A percentile compares a stretch with the other conserved stretches of the same genome.
Evolutionary conservation across 1,284 basidiomycete genomes (phyloP).

Genomic region (Singerocomus rubriflavus): DNA sequence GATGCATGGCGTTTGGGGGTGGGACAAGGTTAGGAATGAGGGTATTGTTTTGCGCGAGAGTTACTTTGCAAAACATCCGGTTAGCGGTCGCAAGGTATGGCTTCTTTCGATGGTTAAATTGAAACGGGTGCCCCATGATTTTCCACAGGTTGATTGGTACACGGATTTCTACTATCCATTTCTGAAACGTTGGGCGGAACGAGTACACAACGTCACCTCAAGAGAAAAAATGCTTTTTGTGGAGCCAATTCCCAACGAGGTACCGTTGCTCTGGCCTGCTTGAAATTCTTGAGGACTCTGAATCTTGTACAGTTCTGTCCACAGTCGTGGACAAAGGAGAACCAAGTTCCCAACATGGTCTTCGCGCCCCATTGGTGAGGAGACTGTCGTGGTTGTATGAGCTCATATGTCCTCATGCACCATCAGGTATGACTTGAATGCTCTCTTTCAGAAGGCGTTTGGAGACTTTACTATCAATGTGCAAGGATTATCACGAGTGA

Average conservation of each 20-base stretch:
- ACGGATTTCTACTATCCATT: conserved; percentile 86
- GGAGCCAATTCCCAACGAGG: conserved; percentile 91
- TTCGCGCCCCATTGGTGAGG: conserved; percentile 87
- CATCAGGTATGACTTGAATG: conserved; percentile 85
- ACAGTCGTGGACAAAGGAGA: conserved; percentile 63
- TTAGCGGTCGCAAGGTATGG: conserved; percentile 54
- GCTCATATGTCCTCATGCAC: neutral
- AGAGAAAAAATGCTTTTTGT: conserved; percentile 71
- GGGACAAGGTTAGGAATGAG: conserved; percentile 67
- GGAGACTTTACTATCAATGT: conserved; percentile 86
- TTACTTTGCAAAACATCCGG: conserved; percentile 78
- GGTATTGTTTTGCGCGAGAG: conserved; percentile 80
- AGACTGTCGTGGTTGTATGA: neutral
- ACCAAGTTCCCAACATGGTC: conserved; percentile 72
- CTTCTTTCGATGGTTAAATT: neutral
- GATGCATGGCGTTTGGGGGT: conserved; percentile 92
- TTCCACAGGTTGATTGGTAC: conserved; percentile 73
- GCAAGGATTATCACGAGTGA: conserved; percentile 79
- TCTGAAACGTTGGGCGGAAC: conserved; percentile 65
- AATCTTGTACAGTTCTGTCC: conserved; percentile 67
- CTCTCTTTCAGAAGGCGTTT: conserved; percentile 79
- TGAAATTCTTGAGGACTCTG: neutral
- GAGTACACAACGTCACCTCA: conserved; percentile 52
- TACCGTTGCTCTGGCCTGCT: conserved; percentile 30
- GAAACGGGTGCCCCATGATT: neutral